These are phyloP conservation scores for Acer negundo DNA, from an alignment of 345 rosid species.

Conservation along the genomic window DNA sequence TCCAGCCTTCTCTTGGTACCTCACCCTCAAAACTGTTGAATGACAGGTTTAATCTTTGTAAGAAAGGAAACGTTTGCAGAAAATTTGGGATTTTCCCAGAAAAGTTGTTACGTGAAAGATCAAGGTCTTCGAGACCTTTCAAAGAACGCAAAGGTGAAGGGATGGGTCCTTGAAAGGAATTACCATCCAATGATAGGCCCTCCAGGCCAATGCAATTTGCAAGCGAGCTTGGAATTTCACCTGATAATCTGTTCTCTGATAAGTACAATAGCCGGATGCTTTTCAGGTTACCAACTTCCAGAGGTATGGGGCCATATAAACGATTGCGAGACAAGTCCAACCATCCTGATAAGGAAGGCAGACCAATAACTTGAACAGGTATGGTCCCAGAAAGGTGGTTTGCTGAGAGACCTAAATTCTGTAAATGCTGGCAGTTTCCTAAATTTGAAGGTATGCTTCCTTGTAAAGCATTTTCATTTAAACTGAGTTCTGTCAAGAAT, in stretches of 20 bases:
- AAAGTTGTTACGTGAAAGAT: constrained; percentile 35
- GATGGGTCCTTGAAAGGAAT: constrained; percentile 26
- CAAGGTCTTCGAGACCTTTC: constrained; percentile 27
- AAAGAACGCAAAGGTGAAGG: constrained; percentile 21
- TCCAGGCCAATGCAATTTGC: constrained; percentile 24
- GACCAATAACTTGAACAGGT: constrained; percentile 24
- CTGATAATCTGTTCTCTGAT: constrained; percentile 28
- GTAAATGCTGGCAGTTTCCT: constrained; percentile 30
- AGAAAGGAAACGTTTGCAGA: constrained; percentile 13
- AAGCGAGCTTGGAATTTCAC: constrained; percentile 33
- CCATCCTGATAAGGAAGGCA: constrained; percentile 25
- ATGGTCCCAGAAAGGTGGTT: constrained; percentile 22
- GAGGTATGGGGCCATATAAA: constrained; percentile 18
- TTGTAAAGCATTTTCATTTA: constrained; percentile 26
- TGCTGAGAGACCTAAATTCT: constrained; percentile 8
- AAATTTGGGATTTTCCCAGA: constrained; percentile 28
- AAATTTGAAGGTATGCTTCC: constrained; percentile 46
- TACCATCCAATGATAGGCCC: constrained; percentile 11
- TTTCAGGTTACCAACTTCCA: constrained; percentile 25
- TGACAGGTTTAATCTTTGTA: constrained; percentile 23
- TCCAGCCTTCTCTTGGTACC: constrained; percentile 13
- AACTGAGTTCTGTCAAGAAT: constrained; percentile 28
- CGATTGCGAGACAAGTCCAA: constrained; percentile 22
- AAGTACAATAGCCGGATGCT: constrained; percentile 11
- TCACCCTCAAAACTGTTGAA: constrained; percentile 32